These are phyloP conservation scores for Cordyceps militaris DNA, from an alignment of 2,329 filamentous ascomycete species.

Conservation along the genomic window DNA sequence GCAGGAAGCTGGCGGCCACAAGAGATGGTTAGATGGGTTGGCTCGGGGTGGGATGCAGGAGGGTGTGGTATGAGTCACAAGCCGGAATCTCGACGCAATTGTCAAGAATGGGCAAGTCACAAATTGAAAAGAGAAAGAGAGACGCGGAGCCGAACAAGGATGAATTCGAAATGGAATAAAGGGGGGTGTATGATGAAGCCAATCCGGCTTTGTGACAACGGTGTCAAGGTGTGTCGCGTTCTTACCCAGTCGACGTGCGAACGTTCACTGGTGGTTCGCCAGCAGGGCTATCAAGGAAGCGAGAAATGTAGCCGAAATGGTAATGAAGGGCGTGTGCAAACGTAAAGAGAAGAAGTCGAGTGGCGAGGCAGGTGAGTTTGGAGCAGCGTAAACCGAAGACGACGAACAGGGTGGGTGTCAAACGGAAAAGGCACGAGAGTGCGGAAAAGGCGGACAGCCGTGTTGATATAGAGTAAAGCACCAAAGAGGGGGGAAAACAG, in stretches of 20 bases:
- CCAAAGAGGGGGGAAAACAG: neutral
- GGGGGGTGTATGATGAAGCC: neutral
- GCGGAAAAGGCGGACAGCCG: conserved; percentile 2
- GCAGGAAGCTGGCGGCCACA: conserved; percentile 21
- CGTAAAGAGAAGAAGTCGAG: neutral
- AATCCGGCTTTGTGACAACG: neutral
- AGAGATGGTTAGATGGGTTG: conserved; percentile 15
- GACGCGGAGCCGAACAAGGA: neutral
- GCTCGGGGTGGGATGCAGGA: conserved; percentile 13
- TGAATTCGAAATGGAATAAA: conserved; percentile 8
- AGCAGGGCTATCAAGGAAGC: neutral
- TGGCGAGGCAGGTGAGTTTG: neutral
- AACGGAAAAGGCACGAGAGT: neutral
- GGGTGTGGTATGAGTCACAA: conserved; percentile 28
- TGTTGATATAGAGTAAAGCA: conserved; percentile 9
- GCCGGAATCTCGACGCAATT: conserved; percentile 22
- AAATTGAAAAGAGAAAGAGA: neutral
- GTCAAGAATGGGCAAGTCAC: conserved; percentile 10
- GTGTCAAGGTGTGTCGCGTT: neutral
- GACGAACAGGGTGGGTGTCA: conserved; percentile 8
- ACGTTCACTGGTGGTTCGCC: conserved; percentile 8
- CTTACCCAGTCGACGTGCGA: conserved; percentile 9
- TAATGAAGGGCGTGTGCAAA: neutral
- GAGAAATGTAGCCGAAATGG: neutral
- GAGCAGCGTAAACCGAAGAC: neutral